phyloP scores from a whole-genome alignment of 108 stramenopile species.

The Epipyxis sp. region DNA sequence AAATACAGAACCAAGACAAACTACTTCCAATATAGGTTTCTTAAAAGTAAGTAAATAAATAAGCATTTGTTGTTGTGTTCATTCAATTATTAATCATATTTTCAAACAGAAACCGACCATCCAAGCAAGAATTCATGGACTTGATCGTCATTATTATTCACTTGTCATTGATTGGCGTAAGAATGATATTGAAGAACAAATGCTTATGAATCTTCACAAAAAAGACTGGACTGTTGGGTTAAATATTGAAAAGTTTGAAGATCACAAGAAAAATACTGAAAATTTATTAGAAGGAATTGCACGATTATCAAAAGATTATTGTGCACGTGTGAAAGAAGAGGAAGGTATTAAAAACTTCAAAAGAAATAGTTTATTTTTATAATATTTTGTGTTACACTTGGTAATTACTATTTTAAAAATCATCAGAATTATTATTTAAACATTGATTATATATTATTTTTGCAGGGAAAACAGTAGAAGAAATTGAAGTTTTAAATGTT shows the following conservation, averaged over 20 bases:
- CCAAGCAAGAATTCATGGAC: constrained; percentile 96
- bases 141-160: constrained; percentile 96
- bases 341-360: too few species aligned
- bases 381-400: too few species aligned
- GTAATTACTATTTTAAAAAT: too few species aligned
- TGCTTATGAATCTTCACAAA: constrained; percentile 93
- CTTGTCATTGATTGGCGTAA: constrained; percentile 98
- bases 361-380: too few species aligned
- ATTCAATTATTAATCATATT: too few species aligned
- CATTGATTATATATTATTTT: too few species aligned
- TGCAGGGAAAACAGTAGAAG: constrained; percentile 55
- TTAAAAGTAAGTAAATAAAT: too few species aligned
- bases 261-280: constrained; percentile 75
- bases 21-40: constrained; percentile 95
- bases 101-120: constrained; percentile 95
- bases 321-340: constrained; percentile 69
- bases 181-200: constrained; percentile 98
- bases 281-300: constrained; percentile 80
- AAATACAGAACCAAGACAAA: constrained; percentile 94
- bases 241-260: constrained; percentile 77
- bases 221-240: constrained; percentile 82
- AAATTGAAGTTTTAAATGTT: constrained; percentile 61
- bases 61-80: too few species aligned
- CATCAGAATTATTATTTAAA: too few species aligned
- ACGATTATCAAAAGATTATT: constrained; percentile 83